Evolutionary conservation across 495 filamentous ascomycete genomes (phyloP).

Genomic region (Aspergillus hancockii): DNA sequence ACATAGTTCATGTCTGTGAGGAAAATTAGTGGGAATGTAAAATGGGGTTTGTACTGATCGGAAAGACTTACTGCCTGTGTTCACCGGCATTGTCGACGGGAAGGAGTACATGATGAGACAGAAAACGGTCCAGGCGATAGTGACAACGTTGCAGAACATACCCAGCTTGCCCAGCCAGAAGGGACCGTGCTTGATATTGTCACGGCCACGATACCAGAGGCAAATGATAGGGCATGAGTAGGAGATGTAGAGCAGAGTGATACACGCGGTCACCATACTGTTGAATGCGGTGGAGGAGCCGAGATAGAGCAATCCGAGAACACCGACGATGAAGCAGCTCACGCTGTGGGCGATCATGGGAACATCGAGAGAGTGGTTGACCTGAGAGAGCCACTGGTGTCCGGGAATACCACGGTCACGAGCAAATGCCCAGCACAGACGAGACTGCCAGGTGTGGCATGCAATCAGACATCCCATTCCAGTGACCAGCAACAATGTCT

Average conservation of each 20-base stretch:
- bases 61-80: conserved; percentile 28
- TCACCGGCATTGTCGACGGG: conserved; percentile 40
- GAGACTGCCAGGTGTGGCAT: conserved; percentile 57
- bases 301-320: conserved; percentile 56
- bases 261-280: conserved; percentile 53
- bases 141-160: conserved; percentile 43
- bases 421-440: conserved; percentile 62
- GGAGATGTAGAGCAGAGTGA: conserved; percentile 53
- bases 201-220: conserved; percentile 50
- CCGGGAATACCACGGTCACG: conserved; percentile 58
- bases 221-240: conserved; percentile 51
- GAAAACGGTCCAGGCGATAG: conserved; percentile 53
- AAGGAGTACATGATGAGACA: conserved; percentile 56
- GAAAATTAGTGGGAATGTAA: not conserved
- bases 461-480: conserved; percentile 58
- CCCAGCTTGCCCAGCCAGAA: conserved; percentile 46
- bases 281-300: conserved; percentile 57
- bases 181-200: conserved; percentile 52
- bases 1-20: conserved; percentile 58
- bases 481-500: conserved; percentile 55
- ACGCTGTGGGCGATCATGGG: conserved; percentile 54
- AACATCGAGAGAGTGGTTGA: conserved; percentile 52
- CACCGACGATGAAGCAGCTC: conserved; percentile 48
- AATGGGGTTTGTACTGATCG: not conserved
- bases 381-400: conserved; percentile 44